Evolutionary conservation across 768 basidiomycete species (phyloP).

Genomic region (Lentinula raphanica): DNA sequence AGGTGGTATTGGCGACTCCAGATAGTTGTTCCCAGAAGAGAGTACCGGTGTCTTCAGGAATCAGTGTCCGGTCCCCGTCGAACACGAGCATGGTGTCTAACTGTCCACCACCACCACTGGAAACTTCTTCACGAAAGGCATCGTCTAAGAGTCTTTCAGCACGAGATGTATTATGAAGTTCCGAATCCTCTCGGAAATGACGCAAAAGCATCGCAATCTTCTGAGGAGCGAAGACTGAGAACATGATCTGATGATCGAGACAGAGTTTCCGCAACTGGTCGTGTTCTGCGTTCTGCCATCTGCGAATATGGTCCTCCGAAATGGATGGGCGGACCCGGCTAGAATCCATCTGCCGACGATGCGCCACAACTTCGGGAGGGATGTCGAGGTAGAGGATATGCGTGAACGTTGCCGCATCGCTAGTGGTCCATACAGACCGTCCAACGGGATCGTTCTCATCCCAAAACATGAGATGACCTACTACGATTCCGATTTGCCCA

Average conservation of each 20-base stretch:
- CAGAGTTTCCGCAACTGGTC: conserved; percentile 17
- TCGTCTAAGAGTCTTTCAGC: conserved; percentile 14
- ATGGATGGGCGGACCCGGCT: conserved; percentile 10
- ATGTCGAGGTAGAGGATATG: conserved; percentile 19
- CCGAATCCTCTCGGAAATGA: conserved; percentile 9
- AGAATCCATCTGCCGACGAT: conserved; percentile 13
- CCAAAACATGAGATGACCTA: conserved; percentile 20
- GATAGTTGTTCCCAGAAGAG: conserved; percentile 17
- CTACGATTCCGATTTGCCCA: conserved; percentile 16
- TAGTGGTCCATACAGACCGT: conserved; percentile 14
- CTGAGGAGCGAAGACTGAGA: conserved; percentile 11
- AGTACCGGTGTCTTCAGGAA: conserved; percentile 16
- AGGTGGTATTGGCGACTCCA: neutral
- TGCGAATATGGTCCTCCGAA: conserved; percentile 14
- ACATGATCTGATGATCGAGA: conserved; percentile 15
- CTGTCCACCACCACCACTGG: neutral
- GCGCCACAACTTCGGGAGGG: conserved; percentile 12
- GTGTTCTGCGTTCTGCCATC: conserved; percentile 16
- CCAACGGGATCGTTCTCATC: conserved; percentile 12
- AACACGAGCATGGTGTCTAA: conserved; percentile 15
- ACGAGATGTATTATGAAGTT: conserved; percentile 13
- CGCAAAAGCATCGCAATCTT: conserved; percentile 13
- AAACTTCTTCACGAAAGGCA: conserved; percentile 3
- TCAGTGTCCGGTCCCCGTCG: conserved; percentile 19
- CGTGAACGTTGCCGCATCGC: conserved; percentile 14